Evolutionary conservation across 352 stramenopile genomes (phyloP).

Genomic region (Blastocystis hominis): DNA sequence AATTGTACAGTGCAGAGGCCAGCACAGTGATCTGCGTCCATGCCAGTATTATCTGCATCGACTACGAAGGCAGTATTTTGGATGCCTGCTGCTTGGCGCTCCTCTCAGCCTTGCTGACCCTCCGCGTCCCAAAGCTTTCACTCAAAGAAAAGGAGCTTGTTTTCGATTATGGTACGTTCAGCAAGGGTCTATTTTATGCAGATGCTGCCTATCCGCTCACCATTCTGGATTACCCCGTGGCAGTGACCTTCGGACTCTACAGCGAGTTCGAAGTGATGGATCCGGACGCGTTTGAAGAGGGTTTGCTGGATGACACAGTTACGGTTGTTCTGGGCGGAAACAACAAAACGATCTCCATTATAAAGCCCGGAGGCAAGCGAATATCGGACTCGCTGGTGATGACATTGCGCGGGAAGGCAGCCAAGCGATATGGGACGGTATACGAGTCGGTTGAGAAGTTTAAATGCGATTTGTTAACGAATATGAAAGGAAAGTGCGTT

Average conservation of each 20-base stretch:
- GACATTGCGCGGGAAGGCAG: not conserved
- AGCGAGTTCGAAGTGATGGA: slow-evolving; percentile 52
- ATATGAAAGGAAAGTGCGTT: slow-evolving; percentile 21
- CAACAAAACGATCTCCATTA: not conserved
- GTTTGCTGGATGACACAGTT: slow-evolving; percentile 19
- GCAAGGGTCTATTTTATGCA: not conserved
- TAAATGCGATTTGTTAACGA: not conserved
- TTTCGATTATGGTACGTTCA: slow-evolving; percentile 23
- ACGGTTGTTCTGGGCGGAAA: slow-evolving; percentile 22
- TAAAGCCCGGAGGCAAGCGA: slow-evolving; percentile 30
- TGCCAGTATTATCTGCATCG: slow-evolving; percentile 42
- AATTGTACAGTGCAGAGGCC: slow-evolving; percentile 1
- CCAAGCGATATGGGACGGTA: not conserved
- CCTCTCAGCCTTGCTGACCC: slow-evolving; percentile 1
- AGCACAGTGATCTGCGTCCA: not conserved
- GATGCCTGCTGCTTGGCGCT: slow-evolving; percentile 35
- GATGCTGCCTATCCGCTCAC: not conserved
- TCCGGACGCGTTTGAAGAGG: slow-evolving; percentile 45
- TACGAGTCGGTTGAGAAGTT: slow-evolving; percentile 19
- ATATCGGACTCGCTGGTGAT: slow-evolving; percentile 1
- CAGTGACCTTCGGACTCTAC: slow-evolving; percentile 37
- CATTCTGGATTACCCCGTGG: not conserved
- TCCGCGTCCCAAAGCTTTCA: slow-evolving; percentile 10
- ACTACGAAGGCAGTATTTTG: slow-evolving; percentile 48
- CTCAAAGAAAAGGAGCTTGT: slow-evolving; percentile 40